phyloP scores from a whole-genome alignment of 2,329 filamentous ascomycete species.

The Trichophyton verrucosum region DNA sequence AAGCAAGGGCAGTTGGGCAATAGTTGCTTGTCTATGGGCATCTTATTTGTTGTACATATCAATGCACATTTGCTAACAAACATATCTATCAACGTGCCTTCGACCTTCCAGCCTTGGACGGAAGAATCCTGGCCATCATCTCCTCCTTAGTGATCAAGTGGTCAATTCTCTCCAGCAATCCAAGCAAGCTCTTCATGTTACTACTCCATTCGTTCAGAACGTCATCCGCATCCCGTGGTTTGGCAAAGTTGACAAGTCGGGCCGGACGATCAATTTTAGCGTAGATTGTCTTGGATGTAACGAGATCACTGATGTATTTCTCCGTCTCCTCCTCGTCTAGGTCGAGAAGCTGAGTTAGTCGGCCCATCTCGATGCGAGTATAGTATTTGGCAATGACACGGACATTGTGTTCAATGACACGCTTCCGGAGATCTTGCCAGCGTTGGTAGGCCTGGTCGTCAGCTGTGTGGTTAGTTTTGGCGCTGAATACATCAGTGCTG shows the following conservation, averaged over 20 bases:
- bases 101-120: constrained; percentile 30
- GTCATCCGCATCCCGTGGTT: constrained; percentile 88
- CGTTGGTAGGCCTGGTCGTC: constrained; percentile 73
- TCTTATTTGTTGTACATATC: not conserved
- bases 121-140: constrained; percentile 98
- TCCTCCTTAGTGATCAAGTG: constrained; percentile 99
- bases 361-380: constrained; percentile 86
- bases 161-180: constrained; percentile 79
- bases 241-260: constrained; percentile 82
- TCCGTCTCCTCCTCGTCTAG: constrained; percentile 92
- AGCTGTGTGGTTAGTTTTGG: constrained; percentile 40
- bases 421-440: constrained; percentile 92
- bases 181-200: constrained; percentile 90
- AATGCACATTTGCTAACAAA: not conserved
- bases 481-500: constrained; percentile 79
- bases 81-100: not conserved
- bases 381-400: constrained; percentile 98
- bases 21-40: not conserved
- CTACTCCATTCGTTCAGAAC: constrained; percentile 96
- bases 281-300: constrained; percentile 95
- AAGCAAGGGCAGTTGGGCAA: not conserved
- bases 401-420: constrained; percentile 98
- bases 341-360: constrained; percentile 81
- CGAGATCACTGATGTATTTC: constrained; percentile 95
- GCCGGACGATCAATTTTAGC: constrained; percentile 95